Evolutionary conservation across 345 rosid species (phyloP).

Genomic region (Viola odorata): DNA sequence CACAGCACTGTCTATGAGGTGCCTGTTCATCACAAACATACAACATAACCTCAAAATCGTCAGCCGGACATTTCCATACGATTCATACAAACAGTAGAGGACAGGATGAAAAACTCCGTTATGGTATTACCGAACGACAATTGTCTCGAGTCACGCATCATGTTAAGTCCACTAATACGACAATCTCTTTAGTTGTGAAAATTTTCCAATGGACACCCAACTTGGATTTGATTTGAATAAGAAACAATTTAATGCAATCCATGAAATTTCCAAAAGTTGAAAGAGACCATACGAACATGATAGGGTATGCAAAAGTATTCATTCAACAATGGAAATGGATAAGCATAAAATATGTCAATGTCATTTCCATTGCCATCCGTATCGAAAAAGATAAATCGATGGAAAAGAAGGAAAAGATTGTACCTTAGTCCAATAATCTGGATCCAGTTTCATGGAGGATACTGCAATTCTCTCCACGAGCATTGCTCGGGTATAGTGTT

Average conservation of each 20-base stretch:
- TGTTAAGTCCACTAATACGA: too few relatives aligned
- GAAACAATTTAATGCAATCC: neutral
- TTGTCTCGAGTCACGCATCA: too few relatives aligned
- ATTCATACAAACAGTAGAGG: neutral
- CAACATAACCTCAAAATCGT: neutral
- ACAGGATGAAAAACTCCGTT: neutral
- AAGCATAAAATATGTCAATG: too few relatives aligned
- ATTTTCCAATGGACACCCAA: too few relatives aligned
- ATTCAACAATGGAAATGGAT: too few relatives aligned
- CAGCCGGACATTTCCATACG: neutral
- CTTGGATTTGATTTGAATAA: too few relatives aligned
- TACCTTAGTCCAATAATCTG: constrained; percentile 64
- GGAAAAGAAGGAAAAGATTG: neutral
- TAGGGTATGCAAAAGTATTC: too few relatives aligned
- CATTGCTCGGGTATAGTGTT: constrained; percentile 24
- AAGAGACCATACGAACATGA: too few relatives aligned
- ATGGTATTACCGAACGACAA: neutral
- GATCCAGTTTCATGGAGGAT: constrained; percentile 51
- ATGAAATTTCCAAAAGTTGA: too few relatives aligned
- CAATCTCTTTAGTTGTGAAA: too few relatives aligned
- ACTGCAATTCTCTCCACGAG: constrained; percentile 43
- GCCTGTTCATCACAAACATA: constrained; percentile 28
- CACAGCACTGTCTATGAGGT: constrained; percentile 57
- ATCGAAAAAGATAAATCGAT: too few relatives aligned
- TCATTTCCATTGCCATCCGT: too few relatives aligned